Base-by-base conservation (phyloP, 352 stramenopile genomes). In the Globisporangium megalacanthum region DNA sequence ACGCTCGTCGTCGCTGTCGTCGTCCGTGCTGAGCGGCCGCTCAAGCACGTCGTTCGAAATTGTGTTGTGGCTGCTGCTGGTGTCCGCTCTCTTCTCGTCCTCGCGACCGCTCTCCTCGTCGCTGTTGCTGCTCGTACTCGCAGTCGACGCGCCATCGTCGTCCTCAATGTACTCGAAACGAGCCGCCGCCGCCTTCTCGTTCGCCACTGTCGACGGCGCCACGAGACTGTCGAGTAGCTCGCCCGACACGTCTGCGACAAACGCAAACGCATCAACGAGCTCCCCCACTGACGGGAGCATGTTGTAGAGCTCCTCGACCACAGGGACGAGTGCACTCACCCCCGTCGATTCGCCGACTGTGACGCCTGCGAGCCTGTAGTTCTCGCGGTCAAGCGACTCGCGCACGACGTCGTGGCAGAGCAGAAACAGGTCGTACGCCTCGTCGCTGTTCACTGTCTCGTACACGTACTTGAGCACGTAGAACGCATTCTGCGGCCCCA, bases 401-500 rank as follows among this genome's bases (percentile, higher is more conserved):
- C 83, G 64, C 33, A 79, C 49, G 20, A 92, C 39, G 48, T 92
- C 82, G 25, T 79, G 69, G 56, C 76, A 88, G 13, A 90, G 45
- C 53, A 89, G 54, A 41, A 92, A 84, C 11, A 70, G 62, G 50
- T 92, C 82, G 56, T 86, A 71, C 6, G 72, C 65, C 66, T 89
- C 82, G 47, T 92, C 82, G 37, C 79, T 90, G 61, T 89, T 88
- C 29, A 89, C 65, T 0, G 73, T 79, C 65, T 92, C 76, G 64
- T 90, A 88, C 36, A 81, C 54, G 52, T 65, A 84, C 58, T 89
- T 86, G 31, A 92, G 62, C 47, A 89, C 19, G 58, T 87, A 85
- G 49, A 88, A 82, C 14, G 79, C 82, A 52, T 89, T 89, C 54
- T 92, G 82, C 17, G 82, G 82, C 0, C 82, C 82, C 14, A 92